Base-by-base conservation (phyloP, 768 basidiomycete genomes). In the Termitomyces sp. region DNA sequence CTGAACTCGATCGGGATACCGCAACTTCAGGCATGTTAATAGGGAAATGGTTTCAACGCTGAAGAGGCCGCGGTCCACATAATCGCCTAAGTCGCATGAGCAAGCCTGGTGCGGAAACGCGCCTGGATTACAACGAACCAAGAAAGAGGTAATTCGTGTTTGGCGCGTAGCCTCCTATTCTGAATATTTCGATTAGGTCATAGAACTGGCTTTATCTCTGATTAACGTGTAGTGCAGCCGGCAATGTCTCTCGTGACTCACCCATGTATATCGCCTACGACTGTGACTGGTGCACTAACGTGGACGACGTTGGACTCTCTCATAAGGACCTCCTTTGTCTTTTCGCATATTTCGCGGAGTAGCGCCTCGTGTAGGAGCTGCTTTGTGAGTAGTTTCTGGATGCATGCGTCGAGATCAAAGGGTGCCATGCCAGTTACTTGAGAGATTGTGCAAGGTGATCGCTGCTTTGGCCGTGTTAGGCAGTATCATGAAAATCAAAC, bases 231-330 rank as follows among this genome's bases (percentile, higher is more conserved):
- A 38, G 24, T 51, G 60, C 60, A 55, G 48, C 54, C 52, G 22
- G 35, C 46, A 38, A 59, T 61, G 55, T 3, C 52, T 57, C 45
- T 58, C 40, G 63, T 67, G 70, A 78, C 92, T 83, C 78, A 97
- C 95, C 95, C 97, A 73, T 99, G 97, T 53, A 99, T 98, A 73
- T 99, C 97, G 55, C 97, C 97, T 42, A 98, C 97, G 33, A 99
- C 97, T 1, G 97, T 99, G 39, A 98, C 94, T 20, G 97, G 97
- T 5, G 96, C 91, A 64, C 87, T 90, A 66, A 99, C 91, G 70
- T 98, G 97, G 7, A 98, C 95, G 60, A 99, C 97, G 70, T 99
- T 99, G 61, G 92, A 94, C 78, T 99, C 97, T 63, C 94, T 82
- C 97, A 98, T 98, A 60, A 99, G 88, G 0, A 99, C 94, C 73